Conservation (phyloP, 441 rosid genomes). For the Bocquillonia castaneifolia region DNA sequence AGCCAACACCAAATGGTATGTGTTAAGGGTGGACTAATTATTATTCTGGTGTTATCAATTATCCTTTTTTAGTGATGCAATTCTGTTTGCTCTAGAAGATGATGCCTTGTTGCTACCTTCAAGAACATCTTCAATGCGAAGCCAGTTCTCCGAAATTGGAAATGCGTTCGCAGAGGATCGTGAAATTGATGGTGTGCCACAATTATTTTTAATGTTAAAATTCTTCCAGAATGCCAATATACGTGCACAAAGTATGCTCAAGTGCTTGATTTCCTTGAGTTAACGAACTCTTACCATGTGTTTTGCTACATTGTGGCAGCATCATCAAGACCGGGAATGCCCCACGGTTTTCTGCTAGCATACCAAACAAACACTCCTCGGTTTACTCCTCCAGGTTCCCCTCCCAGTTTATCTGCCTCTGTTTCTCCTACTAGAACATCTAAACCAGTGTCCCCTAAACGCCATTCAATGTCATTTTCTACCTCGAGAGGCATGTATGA, state of each 20-base stretch:
- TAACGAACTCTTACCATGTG: not conserved
- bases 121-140: constrained; percentile 41
- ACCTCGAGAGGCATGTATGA: constrained; percentile 61
- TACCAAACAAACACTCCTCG: constrained; percentile 67
- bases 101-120: constrained; percentile 38
- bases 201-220: constrained; percentile 1
- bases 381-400: constrained; percentile 79
- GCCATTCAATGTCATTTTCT: constrained; percentile 67
- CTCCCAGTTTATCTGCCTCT: constrained; percentile 67
- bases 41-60: not conserved
- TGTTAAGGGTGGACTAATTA: not conserved
- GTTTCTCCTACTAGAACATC: constrained; percentile 66
- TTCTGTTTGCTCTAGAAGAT: constrained; percentile 44
- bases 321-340: constrained; percentile 40
- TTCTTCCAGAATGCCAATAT: not conserved
- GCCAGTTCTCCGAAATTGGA: constrained; percentile 47
- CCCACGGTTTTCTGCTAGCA: constrained; percentile 38
- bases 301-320: constrained; percentile 34
- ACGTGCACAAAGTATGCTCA: not conserved
- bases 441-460: constrained; percentile 66
- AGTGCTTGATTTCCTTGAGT: not conserved
- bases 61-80: not conserved
- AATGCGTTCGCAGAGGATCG: constrained; percentile 40
- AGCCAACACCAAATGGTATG: constrained; percentile 65
- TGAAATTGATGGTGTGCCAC: constrained; percentile 44